Percentiles rank a stretch among this genome's conserved stretches.
Conservation (phyloP, 1,139 yeast genomes). For the Tardiomyces depauwii region DNA sequence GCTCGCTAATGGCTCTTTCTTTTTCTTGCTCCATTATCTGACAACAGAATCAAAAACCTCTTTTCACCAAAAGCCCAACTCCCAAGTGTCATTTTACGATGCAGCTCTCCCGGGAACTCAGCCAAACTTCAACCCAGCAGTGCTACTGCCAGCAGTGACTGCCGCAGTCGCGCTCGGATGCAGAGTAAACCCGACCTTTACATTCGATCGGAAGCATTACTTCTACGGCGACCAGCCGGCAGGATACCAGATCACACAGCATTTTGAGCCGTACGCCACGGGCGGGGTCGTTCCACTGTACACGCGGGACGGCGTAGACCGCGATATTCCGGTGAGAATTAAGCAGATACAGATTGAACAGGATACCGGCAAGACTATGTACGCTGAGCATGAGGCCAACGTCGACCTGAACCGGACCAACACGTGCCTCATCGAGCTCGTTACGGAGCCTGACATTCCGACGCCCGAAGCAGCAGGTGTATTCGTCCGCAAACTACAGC, state of each 20-base stretch:
- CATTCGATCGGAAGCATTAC: slow-evolving; percentile 90
- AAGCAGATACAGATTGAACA: slow-evolving; percentile 84
- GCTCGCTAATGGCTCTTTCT: no score
- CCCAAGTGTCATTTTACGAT: slow-evolving; percentile 69
- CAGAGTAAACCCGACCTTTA: slow-evolving; percentile 41
- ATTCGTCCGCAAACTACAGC: slow-evolving; percentile 73
- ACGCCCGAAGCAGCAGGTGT: slow-evolving; percentile 58
- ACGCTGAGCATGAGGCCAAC: slow-evolving; percentile 32
- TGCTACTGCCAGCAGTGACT: slow-evolving; percentile 55
- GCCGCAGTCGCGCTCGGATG: slow-evolving; percentile 66
- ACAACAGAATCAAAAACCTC: slow-evolving; percentile 21
- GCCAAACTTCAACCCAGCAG: slow-evolving; percentile 71
- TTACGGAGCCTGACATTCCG: slow-evolving; percentile 80
- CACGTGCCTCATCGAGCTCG: slow-evolving; percentile 80
- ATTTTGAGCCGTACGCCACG: slow-evolving; percentile 65
- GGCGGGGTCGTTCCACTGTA: slow-evolving; percentile 46
- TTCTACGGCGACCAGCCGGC: slow-evolving; percentile 94
- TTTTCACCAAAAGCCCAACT: slow-evolving; percentile 50
- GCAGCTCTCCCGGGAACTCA: slow-evolving; percentile 89
- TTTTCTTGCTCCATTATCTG: no score
- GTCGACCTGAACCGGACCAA: slow-evolving; percentile 80
- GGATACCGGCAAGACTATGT: slow-evolving; percentile 81
- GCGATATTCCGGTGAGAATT: slow-evolving; percentile 33
- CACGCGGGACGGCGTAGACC: slow-evolving; percentile 41
- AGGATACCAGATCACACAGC: slow-evolving; percentile 94